Evolutionary conservation across 192 early-diverging fungal genomes (phyloP), one percentile per base, ranked within the genome.

Genomic region (Neocallimastix lanati): DNA sequence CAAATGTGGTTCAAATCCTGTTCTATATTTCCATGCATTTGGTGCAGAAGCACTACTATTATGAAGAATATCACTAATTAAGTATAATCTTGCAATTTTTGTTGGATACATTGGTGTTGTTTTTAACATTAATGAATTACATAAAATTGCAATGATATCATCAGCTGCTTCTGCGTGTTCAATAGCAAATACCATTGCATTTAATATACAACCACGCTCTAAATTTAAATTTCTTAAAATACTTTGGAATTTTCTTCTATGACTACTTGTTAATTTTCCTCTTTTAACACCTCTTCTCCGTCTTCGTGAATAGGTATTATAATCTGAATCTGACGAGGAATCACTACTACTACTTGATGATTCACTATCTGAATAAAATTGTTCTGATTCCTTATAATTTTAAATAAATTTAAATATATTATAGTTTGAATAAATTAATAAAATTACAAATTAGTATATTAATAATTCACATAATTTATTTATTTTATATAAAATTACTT

Each of bases 31-130:
- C 95, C 96, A 98, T 13, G 92, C 95, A 81, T 93, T 93, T n/a
- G 93, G 89, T 4, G 95, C 86, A 2, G 88, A 88, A 21, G 92
- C 88, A 77, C 91, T 87, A 80, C 92, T 90, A 82, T 96, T 98
- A 82, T 94, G 92, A n/a, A 98, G 86, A 28, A 98, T 90, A 79
- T 98, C 96, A 0, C 92, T 94, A n/a, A 96, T 88, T 18, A 96
- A 83, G 80, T 92, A 91, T n/a, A 98, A 84, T 76, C 92, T 86
- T 2, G 92, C 88, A 29, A 96, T 81, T 81, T 94, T 93, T 15
- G 85, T 84, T 27, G 86, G 82, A 67, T 92, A 86, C 11, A 88
- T 67, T 18, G 90, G 86, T 0, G 93, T 91, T 18, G 79, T 82
- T 1, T 86, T 80, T 11, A 90, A 78, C 25, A 91, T 78, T 79